Conservation (phyloP, 2,329 filamentous ascomycete genomes). For the Aureobasidium sp. region DNA sequence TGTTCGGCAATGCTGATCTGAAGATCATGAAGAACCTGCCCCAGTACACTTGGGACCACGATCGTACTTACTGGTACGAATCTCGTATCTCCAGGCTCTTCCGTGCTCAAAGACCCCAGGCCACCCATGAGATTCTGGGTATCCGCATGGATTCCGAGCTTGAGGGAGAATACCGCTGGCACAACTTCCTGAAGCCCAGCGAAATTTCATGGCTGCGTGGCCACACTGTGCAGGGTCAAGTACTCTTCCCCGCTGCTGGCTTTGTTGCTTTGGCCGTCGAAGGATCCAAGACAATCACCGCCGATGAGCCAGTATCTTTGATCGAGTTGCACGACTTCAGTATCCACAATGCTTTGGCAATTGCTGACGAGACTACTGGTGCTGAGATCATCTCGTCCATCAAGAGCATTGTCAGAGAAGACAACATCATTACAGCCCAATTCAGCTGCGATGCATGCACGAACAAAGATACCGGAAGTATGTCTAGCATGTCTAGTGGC, state of each 20-base stretch:
- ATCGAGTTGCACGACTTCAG: constrained; percentile 20
- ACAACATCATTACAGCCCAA: background rate
- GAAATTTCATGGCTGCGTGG: constrained; percentile 18
- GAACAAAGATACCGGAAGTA: background rate
- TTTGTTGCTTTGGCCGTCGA: constrained; percentile 18
- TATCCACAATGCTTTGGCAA: constrained; percentile 19
- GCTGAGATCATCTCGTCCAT: constrained; percentile 16
- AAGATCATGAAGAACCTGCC: constrained; percentile 17
- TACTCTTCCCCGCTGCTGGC: constrained; percentile 19
- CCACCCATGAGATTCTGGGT: constrained; percentile 17
- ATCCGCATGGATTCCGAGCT: background rate
- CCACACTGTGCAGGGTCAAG: constrained; percentile 17
- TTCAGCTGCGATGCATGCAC: background rate
- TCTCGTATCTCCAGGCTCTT: constrained; percentile 3
- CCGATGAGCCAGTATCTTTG: constrained; percentile 9
- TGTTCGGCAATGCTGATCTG: background rate
- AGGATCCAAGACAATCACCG: constrained; percentile 12
- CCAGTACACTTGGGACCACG: constrained; percentile 20
- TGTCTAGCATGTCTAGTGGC: constrained; percentile 23
- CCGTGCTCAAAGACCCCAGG: background rate
- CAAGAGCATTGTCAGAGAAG: background rate
- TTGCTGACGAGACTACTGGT: constrained; percentile 18
- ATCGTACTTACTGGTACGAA: constrained; percentile 18
- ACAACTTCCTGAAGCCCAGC: constrained; percentile 14
- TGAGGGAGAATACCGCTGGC: constrained; percentile 16